Evolutionary conservation across 768 basidiomycete genomes (phyloP).

Genomic region (Leccinum incarnatum): DNA sequence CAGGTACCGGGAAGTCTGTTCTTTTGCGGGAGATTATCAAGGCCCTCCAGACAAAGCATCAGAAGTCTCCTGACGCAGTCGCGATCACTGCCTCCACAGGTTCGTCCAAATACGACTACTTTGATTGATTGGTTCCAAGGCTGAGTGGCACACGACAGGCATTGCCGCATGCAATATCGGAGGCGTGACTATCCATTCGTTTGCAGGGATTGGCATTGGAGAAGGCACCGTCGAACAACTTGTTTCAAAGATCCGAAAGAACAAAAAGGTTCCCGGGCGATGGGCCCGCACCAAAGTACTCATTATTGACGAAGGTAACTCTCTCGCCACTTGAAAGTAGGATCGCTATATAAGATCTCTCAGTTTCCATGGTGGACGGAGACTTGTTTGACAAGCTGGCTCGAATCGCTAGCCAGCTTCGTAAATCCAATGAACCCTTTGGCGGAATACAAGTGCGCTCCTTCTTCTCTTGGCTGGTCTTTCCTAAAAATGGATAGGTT

Average conservation of each 20-base stretch:
- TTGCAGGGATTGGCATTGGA: constrained; percentile 90
- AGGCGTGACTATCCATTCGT: constrained; percentile 92
- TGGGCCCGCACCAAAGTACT: constrained; percentile 86
- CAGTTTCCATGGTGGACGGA: constrained; percentile 98
- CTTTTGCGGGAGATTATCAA: constrained; percentile 89
- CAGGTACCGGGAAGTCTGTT: constrained; percentile 97
- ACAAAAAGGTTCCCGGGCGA: constrained; percentile 75
- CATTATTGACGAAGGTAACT: constrained; percentile 75
- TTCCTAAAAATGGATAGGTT: constrained; percentile 44
- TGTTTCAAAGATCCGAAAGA: constrained; percentile 66
- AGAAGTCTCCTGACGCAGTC: constrained; percentile 57
- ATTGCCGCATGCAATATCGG: constrained; percentile 99
- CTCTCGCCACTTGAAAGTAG: neutral
- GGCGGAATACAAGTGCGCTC: constrained; percentile 84
- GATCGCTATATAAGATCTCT: neutral
- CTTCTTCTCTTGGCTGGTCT: neutral
- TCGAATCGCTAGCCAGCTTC: constrained; percentile 59
- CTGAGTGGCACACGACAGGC: constrained; percentile 38
- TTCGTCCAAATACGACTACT: constrained; percentile 24
- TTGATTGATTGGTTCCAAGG: neutral
- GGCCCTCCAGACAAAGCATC: constrained; percentile 54
- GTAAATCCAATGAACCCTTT: constrained; percentile 69
- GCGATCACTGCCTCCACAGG: constrained; percentile 96
- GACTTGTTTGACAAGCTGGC: constrained; percentile 90
- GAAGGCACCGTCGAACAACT: constrained; percentile 61